These are phyloP conservation scores for Scutellaria minor DNA, from an alignment of 257 asterid species.

Conservation along the genomic window DNA sequence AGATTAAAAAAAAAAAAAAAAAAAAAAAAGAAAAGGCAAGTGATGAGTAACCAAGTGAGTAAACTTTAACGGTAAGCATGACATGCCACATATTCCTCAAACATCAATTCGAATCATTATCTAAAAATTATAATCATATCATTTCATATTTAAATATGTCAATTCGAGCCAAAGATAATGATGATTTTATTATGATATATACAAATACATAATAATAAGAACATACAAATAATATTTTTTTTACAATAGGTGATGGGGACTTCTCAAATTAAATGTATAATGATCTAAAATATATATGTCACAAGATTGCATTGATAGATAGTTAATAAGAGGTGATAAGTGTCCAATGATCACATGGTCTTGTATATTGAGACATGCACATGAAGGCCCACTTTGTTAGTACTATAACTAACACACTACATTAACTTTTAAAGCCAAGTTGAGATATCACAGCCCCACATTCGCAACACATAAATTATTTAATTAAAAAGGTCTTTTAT, in stretches of 20 bases:
- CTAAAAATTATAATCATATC: too few species aligned
- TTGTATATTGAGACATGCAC: conserved; percentile 63
- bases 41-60: too few species aligned
- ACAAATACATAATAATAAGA: background rate
- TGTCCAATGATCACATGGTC: conserved; percentile 66
- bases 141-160: too few species aligned
- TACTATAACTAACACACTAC: conserved; percentile 49
- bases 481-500: conserved; percentile 20
- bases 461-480: conserved; percentile 23
- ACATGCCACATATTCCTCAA: too few species aligned
- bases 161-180: too few species aligned
- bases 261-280: background rate
- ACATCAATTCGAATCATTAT: too few species aligned
- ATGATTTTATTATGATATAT: too few species aligned
- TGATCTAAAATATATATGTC: conserved; percentile 26
- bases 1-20: too few species aligned
- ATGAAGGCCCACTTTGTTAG: conserved; percentile 66
- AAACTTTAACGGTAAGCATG: too few species aligned
- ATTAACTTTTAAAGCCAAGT: conserved; percentile 45
- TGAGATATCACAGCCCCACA: conserved; percentile 43
- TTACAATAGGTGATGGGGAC: background rate
- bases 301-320: conserved; percentile 39
- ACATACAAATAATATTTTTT: too few species aligned
- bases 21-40: too few species aligned
- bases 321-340: conserved; percentile 39